phyloP scores from a whole-genome alignment of 805 yeast genomes.

The Ogataea parapolymorpha region DNA sequence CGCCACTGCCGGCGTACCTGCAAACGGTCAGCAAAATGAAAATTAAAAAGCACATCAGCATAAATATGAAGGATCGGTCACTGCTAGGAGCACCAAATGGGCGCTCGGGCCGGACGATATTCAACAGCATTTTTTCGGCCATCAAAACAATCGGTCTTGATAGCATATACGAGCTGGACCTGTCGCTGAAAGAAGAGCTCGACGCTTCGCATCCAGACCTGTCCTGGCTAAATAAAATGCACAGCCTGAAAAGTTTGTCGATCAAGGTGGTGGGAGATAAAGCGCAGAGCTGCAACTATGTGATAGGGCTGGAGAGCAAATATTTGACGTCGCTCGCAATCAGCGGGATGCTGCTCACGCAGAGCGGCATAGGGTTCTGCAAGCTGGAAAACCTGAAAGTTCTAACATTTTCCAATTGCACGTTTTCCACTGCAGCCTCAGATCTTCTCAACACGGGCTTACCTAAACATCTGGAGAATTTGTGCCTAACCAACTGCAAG shows the following conservation, averaged over 20 bases:
- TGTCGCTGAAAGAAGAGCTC: slow-evolving; percentile 16
- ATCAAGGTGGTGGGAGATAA: slow-evolving; percentile 16
- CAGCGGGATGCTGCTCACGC: slow-evolving; percentile 12
- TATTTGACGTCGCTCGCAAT: slow-evolving; percentile 8
- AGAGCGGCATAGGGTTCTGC: slow-evolving; percentile 6
- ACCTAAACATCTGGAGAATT: slow-evolving; percentile 12
- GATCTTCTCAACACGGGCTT: slow-evolving; percentile 9
- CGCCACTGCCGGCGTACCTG: slow-evolving; percentile 17
- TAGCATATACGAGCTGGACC: slow-evolving; percentile 17
- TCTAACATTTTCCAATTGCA: slow-evolving; percentile 16
- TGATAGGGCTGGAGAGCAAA: slow-evolving; percentile 11
- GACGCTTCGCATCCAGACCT: slow-evolving; percentile 10
- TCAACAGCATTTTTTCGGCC: slow-evolving; percentile 14
- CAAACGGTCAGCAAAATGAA: slow-evolving; percentile 16
- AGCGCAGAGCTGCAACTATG: slow-evolving; percentile 9
- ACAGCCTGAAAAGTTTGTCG: slow-evolving; percentile 10
- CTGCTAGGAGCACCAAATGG: slow-evolving; percentile 4
- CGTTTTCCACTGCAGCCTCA: slow-evolving; percentile 9
- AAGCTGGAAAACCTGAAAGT: slow-evolving; percentile 9
- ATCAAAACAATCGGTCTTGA: slow-evolving; percentile 11
- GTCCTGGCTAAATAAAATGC: slow-evolving; percentile 15
- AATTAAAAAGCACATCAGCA: slow-evolving; percentile 16
- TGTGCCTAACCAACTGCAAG: slow-evolving; percentile 15
- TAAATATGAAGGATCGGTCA: slow-evolving; percentile 14
- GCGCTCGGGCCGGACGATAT: slow-evolving; percentile 2